Base-by-base conservation (phyloP, 192 early-diverging fungal genomes). In the Spinellus fusiger region DNA sequence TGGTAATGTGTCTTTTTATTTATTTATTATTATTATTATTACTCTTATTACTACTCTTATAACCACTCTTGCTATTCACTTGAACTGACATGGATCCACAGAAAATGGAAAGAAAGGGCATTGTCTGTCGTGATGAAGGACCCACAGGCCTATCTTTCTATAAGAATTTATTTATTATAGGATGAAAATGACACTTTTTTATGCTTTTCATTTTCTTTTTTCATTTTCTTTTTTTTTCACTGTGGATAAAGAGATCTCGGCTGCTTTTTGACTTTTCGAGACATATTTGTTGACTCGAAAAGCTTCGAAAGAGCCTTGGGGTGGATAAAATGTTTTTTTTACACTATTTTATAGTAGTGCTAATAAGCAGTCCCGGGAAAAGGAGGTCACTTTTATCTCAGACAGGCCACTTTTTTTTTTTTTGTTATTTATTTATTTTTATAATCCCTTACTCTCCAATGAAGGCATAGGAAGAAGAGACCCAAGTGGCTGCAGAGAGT, bases 51-150 rank as follows among this genome's bases (percentile, higher is more conserved):
- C 7, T 25, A 53, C 49, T 33, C 62, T 37, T 46, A 55, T 38
- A 34, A 5, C 23, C 4, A 26, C 9, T 27, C 32, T 52, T 15
- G 12, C n/a, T 56, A 64, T 5, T 13, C 65, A 44, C 58, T 63
- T 13, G 31, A 52, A 55, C 18, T 50, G 27, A 13, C 61, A 62
- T 2, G 32, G 44, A 35, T 48, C 37, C 35, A 53, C 38, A 82
- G 77, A 81, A 92, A 70, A 83, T 89, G 13, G 95, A 95, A 75
- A 79, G 72, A 10, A 77, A 79, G 31, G 93, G 91, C 0, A 68
- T 82, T 26, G 68, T 95, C n/a, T 95, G 93, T 67, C 77, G 92
- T 50, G 95, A 97, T 63, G 92, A 95, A 59, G 87, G 82, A 5
- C 80, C 92, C 0, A 87, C 90, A 59, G 95, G 93, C 5, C 61